Evolutionary conservation across 306 rosid genomes (phyloP).

Genomic region (Dicorynia guianensis): DNA sequence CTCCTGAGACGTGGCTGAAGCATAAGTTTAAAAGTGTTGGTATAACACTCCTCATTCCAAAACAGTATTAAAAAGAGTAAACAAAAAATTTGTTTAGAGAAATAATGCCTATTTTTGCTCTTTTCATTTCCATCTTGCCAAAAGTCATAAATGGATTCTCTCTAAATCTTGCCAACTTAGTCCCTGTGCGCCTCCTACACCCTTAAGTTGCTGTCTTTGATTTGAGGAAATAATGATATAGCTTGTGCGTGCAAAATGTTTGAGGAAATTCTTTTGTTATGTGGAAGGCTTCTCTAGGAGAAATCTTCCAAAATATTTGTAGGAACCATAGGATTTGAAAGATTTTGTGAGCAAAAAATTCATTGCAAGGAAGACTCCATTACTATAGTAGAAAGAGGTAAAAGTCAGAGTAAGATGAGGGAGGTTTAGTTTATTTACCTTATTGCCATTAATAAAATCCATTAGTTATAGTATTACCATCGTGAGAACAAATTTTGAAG

Average conservation of each 20-base stretch:
- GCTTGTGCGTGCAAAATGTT: conserved; percentile 67
- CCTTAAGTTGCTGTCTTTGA: conserved; percentile 49
- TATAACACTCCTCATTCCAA: too few relatives aligned
- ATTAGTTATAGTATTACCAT: too few relatives aligned
- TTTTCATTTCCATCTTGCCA: conserved; percentile 40
- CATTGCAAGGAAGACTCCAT: conserved; percentile 39
- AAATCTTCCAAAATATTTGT: conserved; percentile 45
- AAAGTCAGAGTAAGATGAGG: too few relatives aligned
- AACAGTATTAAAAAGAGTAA: too few relatives aligned
- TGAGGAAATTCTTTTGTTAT: conserved; percentile 62
- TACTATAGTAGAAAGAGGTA: too few relatives aligned
- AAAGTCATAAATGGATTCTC: conserved; percentile 64
- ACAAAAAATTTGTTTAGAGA: too few relatives aligned
- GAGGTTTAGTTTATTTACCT: too few relatives aligned
- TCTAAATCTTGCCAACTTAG: conserved; percentile 56
- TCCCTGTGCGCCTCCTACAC: background rate
- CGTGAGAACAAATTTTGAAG: too few relatives aligned
- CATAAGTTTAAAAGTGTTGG: too few relatives aligned
- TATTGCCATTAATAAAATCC: too few relatives aligned
- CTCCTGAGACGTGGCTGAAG: too few relatives aligned
- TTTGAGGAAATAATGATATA: conserved; percentile 50
- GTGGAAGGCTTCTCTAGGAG: conserved; percentile 38
- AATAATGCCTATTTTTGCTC: background rate
- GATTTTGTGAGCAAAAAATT: conserved; percentile 66
- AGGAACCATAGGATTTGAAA: conserved; percentile 61